Conservation (phyloP, 2,329 filamentous ascomycete genomes). For the Eutypella sp. region DNA sequence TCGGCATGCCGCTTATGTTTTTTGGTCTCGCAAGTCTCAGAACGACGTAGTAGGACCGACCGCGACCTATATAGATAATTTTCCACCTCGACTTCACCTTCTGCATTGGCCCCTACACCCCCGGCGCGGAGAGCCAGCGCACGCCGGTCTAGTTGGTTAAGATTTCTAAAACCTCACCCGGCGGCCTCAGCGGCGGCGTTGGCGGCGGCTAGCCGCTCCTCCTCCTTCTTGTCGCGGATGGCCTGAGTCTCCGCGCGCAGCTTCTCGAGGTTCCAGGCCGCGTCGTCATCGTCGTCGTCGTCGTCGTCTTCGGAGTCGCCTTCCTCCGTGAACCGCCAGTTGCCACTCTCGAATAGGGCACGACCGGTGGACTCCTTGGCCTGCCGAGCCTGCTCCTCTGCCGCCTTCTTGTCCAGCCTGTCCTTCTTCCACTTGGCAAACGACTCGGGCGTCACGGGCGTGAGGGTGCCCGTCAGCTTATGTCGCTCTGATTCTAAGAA, state of each 20-base stretch:
- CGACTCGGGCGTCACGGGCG: slow-evolving; percentile 85
- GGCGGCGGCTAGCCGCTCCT: slow-evolving; percentile 52
- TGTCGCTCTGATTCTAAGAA: slow-evolving; percentile 95
- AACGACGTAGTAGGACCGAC: too few relatives aligned
- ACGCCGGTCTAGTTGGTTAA: too few relatives aligned
- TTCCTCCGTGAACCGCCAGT: slow-evolving; percentile 69
- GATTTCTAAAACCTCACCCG: slow-evolving; percentile 4
- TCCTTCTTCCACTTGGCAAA: slow-evolving; percentile 98
- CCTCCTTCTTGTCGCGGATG: slow-evolving; percentile 68
- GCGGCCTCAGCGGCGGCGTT: slow-evolving; percentile 20
- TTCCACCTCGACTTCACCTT: too few relatives aligned
- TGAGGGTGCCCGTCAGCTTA: slow-evolving; percentile 86
- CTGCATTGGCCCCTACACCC: too few relatives aligned
- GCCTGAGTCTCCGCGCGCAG: slow-evolving; percentile 81
- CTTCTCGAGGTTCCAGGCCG: slow-evolving; percentile 73
- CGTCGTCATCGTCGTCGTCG: slow-evolving; percentile 48
- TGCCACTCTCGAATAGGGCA: slow-evolving; percentile 93
- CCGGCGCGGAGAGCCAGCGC: too few relatives aligned
- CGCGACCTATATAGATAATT: too few relatives aligned
- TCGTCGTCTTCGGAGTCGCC: slow-evolving; percentile 59
- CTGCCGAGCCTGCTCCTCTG: slow-evolving; percentile 82
- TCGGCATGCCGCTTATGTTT: slow-evolving; percentile 3
- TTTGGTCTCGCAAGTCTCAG: not conserved
- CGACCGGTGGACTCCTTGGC: slow-evolving; percentile 95
- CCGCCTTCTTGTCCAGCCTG: slow-evolving; percentile 88